Evolutionary conservation across 345 rosid species (phyloP).

Genomic region (Limnanthes douglasii): DNA sequence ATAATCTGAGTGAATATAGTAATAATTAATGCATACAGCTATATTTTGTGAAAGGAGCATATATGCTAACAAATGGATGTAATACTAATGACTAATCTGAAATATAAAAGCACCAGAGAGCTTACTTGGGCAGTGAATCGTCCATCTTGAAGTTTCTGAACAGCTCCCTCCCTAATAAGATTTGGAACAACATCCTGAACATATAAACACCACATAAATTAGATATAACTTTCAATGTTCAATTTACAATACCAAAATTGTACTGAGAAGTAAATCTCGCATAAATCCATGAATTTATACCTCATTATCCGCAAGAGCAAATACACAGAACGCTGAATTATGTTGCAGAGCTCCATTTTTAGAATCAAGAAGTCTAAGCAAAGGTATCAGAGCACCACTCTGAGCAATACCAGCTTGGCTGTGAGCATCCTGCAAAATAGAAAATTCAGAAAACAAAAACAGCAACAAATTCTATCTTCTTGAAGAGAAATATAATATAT

Average conservation of each 20-base stretch:
- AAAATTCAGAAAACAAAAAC: background rate
- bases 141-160: conserved; percentile 55
- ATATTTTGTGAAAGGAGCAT: no score
- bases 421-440: conserved; percentile 37
- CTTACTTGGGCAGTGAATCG: conserved; percentile 43
- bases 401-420: conserved; percentile 81
- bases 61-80: no score
- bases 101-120: conserved; percentile 1
- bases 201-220: no score
- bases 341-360: conserved; percentile 50
- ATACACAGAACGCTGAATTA: conserved; percentile 64
- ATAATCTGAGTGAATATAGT: no score
- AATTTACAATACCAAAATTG: no score
- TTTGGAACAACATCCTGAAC: conserved; percentile 52
- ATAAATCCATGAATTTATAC: no score
- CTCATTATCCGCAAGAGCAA: conserved; percentile 71
- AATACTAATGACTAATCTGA: background rate
- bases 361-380: conserved; percentile 45
- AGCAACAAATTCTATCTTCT: no score
- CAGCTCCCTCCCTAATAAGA: conserved; percentile 36
- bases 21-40: no score
- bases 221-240: no score
- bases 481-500: no score
- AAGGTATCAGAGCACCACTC: conserved; percentile 39
- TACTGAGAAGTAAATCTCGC: no score